phyloP scores from a whole-genome alignment of 139 green algal genomes.

The Edaphochlamys debaryana region DNA sequence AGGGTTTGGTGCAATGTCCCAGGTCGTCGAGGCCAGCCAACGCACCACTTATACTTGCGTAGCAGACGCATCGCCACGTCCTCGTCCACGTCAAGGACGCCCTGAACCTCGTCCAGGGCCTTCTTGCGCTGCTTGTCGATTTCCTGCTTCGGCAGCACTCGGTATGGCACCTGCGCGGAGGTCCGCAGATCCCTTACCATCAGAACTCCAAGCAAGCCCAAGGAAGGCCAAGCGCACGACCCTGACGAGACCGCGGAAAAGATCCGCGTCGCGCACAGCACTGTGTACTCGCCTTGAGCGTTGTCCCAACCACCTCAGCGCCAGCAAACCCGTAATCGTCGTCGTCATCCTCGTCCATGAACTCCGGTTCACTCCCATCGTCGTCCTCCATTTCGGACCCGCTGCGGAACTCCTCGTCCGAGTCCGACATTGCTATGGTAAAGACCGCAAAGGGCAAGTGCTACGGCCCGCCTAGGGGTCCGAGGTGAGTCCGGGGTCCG shows the following conservation, averaged over 20 bases:
- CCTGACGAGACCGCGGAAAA: too few relatives aligned
- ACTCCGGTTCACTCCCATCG: slow-evolving; percentile 10
- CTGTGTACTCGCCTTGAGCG: slow-evolving; percentile 12
- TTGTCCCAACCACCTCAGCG: neutral
- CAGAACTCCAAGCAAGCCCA: neutral
- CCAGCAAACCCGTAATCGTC: slow-evolving; percentile 28
- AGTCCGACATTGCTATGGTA: slow-evolving; percentile 10
- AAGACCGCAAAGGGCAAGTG: too few relatives aligned
- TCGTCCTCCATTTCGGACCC: slow-evolving; percentile 22
- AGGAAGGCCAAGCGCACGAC: neutral
- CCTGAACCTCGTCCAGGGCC: slow-evolving; percentile 54
- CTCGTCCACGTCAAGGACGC: slow-evolving; percentile 69
- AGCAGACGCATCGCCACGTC: slow-evolving; percentile 76
- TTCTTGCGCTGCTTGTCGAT: slow-evolving; percentile 53
- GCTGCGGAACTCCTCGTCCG: slow-evolving; percentile 6
- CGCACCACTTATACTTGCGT: slow-evolving; percentile 85
- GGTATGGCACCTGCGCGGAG: slow-evolving; percentile 43
- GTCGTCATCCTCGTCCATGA: slow-evolving; percentile 33
- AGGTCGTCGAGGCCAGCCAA: too few relatives aligned
- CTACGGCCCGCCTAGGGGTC: too few relatives aligned
- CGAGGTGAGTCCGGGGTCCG: too few relatives aligned
- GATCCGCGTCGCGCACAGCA: neutral
- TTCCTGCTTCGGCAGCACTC: slow-evolving; percentile 49
- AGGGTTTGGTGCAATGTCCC: too few relatives aligned
- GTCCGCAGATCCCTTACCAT: neutral